Base-by-base conservation (phyloP, 495 filamentous ascomycete genomes). In the Aspergillus bridgeri region DNA sequence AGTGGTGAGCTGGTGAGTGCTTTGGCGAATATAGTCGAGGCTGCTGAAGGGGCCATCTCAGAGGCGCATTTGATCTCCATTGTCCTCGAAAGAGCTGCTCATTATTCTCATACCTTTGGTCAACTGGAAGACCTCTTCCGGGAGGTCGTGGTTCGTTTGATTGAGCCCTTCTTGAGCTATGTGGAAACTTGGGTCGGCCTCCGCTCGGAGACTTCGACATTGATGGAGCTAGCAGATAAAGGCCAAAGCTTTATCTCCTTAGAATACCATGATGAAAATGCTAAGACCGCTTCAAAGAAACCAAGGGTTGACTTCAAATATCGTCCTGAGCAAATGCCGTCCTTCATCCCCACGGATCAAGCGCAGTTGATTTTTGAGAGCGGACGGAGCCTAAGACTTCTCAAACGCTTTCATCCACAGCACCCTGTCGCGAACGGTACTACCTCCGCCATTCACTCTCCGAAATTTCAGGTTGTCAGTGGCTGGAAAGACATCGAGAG, bases 141-240 rank as follows among this genome's bases (percentile, higher is more conserved):
- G 24, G 83, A 89, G 59, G 77, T 96, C 1, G 66, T 96, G 8
- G 72, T 77, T 8, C 80, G 83, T 17, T 81, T 89, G 0, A 84
- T 84, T 9, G 61, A 57, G 13, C 76, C 93, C 3, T 96, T 89
- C 86, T 77, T 89, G 42, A 80, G 84, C 18, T 82, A 87, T 50
- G 74, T 89, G 2, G 84, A 89, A 46, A 81, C 85, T 52, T 96
- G 91, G 90, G 80, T 92, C 56, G 92, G 92, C 0, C 75, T 94
- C 9, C 81, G 75, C 53, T 67, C 75, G 7, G 85, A 86, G 54
- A 71, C 75, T 17, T 76, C 79, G 6, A 62, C 81, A 5, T 71
- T 72, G 13, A 62, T 54, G 42, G 70, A 77, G 48, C 45, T 82
- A 15, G 68, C 72, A 25, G 79, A 81, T 24, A 71, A 69, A 11